A percentile compares a stretch with the other conserved stretches of the same genome.
Conservation (phyloP, 108 stramenopile genomes). For the Stephanodiscus minutulus region DNA sequence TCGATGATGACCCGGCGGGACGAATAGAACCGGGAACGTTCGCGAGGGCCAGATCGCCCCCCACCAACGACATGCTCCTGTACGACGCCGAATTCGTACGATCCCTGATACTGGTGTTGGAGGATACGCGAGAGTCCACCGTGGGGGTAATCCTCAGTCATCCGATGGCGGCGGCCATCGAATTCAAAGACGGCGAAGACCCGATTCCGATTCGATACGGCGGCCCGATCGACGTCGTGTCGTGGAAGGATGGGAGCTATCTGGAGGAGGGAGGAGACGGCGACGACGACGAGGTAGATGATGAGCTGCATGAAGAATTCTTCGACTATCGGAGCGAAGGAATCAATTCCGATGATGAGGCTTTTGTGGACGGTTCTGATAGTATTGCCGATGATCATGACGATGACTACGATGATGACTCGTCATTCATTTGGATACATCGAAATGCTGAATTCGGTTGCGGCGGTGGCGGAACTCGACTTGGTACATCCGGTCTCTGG, state of each 20-base stretch:
- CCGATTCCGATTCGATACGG: constrained; percentile 37
- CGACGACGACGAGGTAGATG: constrained; percentile 5
- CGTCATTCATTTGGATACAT: constrained; percentile 47
- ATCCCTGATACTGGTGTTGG: constrained; percentile 29
- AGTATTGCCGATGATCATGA: background rate
- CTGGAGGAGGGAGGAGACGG: constrained; percentile 15
- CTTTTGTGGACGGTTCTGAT: constrained; percentile 12
- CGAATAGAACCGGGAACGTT: constrained; percentile 31
- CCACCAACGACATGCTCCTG: constrained; percentile 28
- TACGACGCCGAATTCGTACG: constrained; percentile 39
- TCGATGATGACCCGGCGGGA: constrained; percentile 1
- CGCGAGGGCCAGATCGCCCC: constrained; percentile 16
- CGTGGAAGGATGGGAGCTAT: constrained; percentile 40
- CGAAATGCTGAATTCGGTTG: constrained; percentile 18
- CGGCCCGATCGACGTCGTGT: constrained; percentile 37
- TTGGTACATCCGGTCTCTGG: constrained; percentile 29
- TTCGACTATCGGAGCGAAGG: constrained; percentile 15
- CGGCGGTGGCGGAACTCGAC: constrained; percentile 3
- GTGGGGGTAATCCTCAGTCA: constrained; percentile 37
- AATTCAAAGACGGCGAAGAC: constrained; percentile 22
- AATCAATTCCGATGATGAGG: background rate
- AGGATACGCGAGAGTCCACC: constrained; percentile 31
- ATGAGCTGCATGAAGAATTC: constrained; percentile 25
- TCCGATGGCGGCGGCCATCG: constrained; percentile 39
- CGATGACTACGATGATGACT: constrained; percentile 23